Conservation (phyloP, 139 green algal genomes). For the Micractinium sp. region DNA sequence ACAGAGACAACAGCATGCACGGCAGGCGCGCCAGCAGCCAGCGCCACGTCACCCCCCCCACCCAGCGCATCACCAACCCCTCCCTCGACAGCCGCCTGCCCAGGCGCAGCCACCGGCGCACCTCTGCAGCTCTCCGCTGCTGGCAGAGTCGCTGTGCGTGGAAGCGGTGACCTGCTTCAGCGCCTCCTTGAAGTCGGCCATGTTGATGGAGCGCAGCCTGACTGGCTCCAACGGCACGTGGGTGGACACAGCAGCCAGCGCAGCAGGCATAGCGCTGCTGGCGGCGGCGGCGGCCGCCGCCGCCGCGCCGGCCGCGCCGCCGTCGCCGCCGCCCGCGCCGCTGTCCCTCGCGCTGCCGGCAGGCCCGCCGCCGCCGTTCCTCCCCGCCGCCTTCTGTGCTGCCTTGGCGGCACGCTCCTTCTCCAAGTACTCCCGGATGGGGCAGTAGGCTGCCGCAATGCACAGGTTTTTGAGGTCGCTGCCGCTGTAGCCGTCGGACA, state of each 20-base stretch:
- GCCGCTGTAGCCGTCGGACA: slow-evolving; percentile 66
- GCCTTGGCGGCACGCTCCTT: slow-evolving; percentile 27
- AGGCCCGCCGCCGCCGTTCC: too few species aligned
- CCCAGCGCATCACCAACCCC: too few species aligned
- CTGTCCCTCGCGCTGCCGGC: too few species aligned
- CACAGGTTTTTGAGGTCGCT: slow-evolving; percentile 77
- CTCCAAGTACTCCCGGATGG: slow-evolving; percentile 65
- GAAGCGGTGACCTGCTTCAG: slow-evolving; percentile 71
- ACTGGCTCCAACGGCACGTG: slow-evolving; percentile 12
- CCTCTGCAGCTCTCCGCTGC: slow-evolving; percentile 60
- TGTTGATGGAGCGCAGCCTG: slow-evolving; percentile 55
- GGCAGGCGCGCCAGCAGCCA: not conserved
- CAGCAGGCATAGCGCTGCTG: not conserved
- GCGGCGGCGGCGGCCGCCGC: not conserved
- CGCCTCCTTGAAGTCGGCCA: slow-evolving; percentile 70
- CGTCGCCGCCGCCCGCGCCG: not conserved
- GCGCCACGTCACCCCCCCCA: too few species aligned
- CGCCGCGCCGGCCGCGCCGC: not conserved
- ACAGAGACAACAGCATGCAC: not conserved
- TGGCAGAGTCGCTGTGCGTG: slow-evolving; percentile 44
- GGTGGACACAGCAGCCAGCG: not conserved
- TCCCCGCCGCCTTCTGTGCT: not conserved
- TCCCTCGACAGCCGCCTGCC: not conserved
- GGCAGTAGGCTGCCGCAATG: slow-evolving; percentile 72
- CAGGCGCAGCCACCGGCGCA: not conserved